These are phyloP conservation scores for Lonicera japonica DNA, from an alignment of 129 eudicot species.

Conservation along the genomic window DNA sequence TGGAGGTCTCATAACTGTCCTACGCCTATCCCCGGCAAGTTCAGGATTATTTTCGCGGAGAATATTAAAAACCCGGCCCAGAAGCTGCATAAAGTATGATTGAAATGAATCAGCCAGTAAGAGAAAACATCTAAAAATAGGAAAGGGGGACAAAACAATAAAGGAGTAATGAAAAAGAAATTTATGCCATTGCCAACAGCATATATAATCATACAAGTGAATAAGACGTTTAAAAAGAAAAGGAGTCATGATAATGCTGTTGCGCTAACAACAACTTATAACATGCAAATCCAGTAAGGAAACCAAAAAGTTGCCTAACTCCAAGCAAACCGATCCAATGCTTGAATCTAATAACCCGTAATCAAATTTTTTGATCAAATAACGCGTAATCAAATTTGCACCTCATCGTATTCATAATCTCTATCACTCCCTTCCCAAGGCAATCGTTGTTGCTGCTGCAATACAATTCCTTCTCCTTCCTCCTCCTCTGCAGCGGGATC, in stretches of 20 bases:
- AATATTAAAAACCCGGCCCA: conserved; percentile 62
- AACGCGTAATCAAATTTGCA: neutral
- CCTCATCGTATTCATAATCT: conserved; percentile 37
- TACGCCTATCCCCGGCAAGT: conserved; percentile 79
- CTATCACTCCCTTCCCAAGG: conserved; percentile 38
- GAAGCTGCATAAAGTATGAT: conserved; percentile 31
- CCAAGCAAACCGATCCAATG: neutral
- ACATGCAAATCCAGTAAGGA: neutral
- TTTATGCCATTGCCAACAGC: neutral
- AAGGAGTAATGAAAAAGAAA: no score
- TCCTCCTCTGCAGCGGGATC: conserved; percentile 53
- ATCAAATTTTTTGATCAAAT: neutral
- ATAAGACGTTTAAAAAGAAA: neutral
- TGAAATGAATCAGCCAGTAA: neutral
- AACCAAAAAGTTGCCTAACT: neutral
- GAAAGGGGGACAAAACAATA: neutral
- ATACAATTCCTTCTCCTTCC: conserved; percentile 23
- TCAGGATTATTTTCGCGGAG: conserved; percentile 88
- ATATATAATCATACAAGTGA: neutral
- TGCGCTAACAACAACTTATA: no score
- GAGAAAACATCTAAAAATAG: neutral
- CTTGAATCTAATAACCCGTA: neutral
- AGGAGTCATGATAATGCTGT: neutral
- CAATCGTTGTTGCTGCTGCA: conserved; percentile 11
- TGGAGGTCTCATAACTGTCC: conserved; percentile 91